Base-by-base conservation (phyloP, 1,284 basidiomycete species). In the Athelia psychrophila region DNA sequence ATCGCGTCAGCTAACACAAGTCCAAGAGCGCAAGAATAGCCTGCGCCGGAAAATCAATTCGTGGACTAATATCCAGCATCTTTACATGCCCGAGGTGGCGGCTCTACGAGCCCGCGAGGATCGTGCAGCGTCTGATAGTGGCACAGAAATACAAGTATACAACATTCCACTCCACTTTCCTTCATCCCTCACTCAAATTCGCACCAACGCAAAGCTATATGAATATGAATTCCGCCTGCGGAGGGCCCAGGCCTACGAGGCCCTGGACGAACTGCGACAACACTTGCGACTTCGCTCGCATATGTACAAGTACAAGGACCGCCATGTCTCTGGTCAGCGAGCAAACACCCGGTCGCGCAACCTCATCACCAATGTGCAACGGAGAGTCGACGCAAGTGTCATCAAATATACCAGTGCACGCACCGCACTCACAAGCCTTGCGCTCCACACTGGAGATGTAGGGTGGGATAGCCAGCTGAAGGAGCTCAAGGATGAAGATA, bases 81-180 rank as follows among this genome's bases (percentile, higher is more conserved):
- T 59, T 0, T 60, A 62, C 48, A 57, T 60, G 52, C 60, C 60
- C 2, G 24, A 38, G 49, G 48, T 45, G 48, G 10, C 49, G 47
- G 8, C 38, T 23, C 15, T 27, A 10, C 19, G 19, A 9, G 6
- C 44, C n/a, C 44, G 24, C 16, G 10, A 8, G 24, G 8, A 24
- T 23, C 6, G 10, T 9, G 44, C 44, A n/a, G 44, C 22, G 4
- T 18, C 51, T 32, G 44, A 23, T 20, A n/a, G 24, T 10, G 24
- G 5, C 5, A 4, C 9, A 6, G 27, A 30, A 13, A 30, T 13
- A 30, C 27, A 5, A 30, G 30, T n/a, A n/a, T 25, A 56, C 10
- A 40, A 46, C n/a, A 36, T 60, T 16, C 38, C 38, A 8, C 38
- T 42, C 5, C 51, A 16, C n/a, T 51, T 58, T 51, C 58, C 54